Base-by-base conservation (phyloP, 2,329 filamentous ascomycete genomes). In the Neofusicoccum ribis region DNA sequence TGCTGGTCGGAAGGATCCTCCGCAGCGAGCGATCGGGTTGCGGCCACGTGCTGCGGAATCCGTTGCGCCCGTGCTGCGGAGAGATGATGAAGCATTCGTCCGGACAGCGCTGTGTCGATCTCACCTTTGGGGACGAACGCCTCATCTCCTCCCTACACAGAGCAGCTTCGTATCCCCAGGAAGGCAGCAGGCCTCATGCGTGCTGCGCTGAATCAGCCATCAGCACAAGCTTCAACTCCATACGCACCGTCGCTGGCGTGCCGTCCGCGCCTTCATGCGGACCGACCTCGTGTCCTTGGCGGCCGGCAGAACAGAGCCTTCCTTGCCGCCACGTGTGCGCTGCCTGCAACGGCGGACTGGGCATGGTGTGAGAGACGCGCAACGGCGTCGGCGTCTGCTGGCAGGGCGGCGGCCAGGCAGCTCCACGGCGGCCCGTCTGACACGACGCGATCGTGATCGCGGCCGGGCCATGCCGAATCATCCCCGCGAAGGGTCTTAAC, bases 41-140 rank as follows among this genome's bases (percentile, higher is more conserved):
- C 36, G 20, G 52, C 52, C 52, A 43, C 52, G 54, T 59, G 54
- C 54, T 43, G 50, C 50, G 37, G 23, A 17, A 59, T 20, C 27
- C 54, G 39, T 56, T 44, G 54, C 54, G 54, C 54, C 44, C 54
- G 39, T 56, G 23, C 52, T 56, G 52, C 52, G 52, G 52, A 56
- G 52, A 56, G 52, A 56, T 31, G 37, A 36, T 59, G 41, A 59
- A 36, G 39, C 54, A 44, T 43, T 56, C 52, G 36, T 56, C 52
- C 37, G 52, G 37, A 37, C 52, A 6, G 51, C 37, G 11, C 36
- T 15, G 52, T 27, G 12, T 51, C 36, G 34, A 54, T 54, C 52
- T 43, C 52, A 43, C 52, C 20, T 56, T 15, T 56, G 27, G 27
- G 37, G 20, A 31, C 37, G 12, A 37, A 20, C 52, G 52, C 20